phyloP scores from a whole-genome alignment of 2,329 filamentous ascomycete species.

The Clarireedia homoeocarpa region DNA sequence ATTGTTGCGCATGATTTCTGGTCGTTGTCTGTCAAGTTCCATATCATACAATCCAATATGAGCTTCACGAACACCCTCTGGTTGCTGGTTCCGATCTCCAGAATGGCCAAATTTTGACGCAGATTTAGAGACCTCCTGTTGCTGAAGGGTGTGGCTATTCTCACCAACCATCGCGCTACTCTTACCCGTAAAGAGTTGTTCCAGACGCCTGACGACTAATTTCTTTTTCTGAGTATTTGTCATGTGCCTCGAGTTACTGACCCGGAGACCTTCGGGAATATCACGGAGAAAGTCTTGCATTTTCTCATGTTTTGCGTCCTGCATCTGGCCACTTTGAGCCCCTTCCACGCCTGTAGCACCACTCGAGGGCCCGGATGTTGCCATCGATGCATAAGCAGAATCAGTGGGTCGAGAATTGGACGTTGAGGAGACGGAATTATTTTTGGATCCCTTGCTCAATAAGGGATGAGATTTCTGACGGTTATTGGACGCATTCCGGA shows the following conservation, averaged over 20 bases:
- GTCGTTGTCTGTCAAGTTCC: conserved; percentile 13
- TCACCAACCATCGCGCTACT: conserved; percentile 30
- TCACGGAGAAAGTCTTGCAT: conserved; percentile 65
- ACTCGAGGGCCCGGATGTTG: conserved; percentile 27
- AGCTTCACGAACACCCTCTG: conserved; percentile 35
- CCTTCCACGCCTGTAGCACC: not conserved
- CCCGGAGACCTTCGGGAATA: conserved; percentile 62
- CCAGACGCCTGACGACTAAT: conserved; percentile 65
- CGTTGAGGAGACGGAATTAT: conserved; percentile 12
- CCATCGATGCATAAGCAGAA: conserved; percentile 60
- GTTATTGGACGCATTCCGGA: not conserved
- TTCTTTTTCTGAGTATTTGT: conserved; percentile 70
- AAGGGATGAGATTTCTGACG: not conserved
- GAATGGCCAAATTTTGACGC: conserved; percentile 35
- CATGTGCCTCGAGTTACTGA: conserved; percentile 48
- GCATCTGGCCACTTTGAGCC: conserved; percentile 1
- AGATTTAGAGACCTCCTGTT: conserved; percentile 46
- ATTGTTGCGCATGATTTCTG: not conserved
- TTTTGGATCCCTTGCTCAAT: conserved; percentile 29
- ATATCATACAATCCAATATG: conserved; percentile 28
- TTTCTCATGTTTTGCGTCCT: conserved; percentile 41
- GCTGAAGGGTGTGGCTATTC: conserved; percentile 23
- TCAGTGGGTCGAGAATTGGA: conserved; percentile 38
- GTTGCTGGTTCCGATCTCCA: conserved; percentile 13
- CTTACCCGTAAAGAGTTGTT: conserved; percentile 76